Percentiles rank a stretch among this genome's conserved stretches.
Conservation (phyloP, 2,329 filamentous ascomycete species). For the Reticulascus tulasneorum region DNA sequence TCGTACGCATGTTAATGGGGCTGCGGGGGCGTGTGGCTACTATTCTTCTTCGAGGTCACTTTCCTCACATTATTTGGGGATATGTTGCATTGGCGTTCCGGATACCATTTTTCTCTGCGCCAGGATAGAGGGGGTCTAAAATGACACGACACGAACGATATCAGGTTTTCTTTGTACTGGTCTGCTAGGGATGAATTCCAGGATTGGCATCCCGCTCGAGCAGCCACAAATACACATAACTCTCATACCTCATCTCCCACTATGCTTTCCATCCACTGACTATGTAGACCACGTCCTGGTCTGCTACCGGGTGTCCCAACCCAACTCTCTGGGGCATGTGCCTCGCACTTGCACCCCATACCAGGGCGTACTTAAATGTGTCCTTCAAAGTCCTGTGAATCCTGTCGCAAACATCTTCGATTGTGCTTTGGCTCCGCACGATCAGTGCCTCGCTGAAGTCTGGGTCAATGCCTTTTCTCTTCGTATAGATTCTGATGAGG, state of each 20-base stretch:
- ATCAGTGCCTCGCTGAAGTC: slow-evolving; percentile 90
- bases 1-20: slow-evolving; percentile 8
- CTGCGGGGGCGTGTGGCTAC: slow-evolving; percentile 6
- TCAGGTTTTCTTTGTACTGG: slow-evolving; percentile 11
- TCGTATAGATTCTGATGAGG: slow-evolving; percentile 92
- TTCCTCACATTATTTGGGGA: slow-evolving; percentile 2
- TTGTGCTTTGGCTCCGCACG: slow-evolving; percentile 79
- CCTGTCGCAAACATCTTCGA: slow-evolving; percentile 96
- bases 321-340: slow-evolving; percentile 94
- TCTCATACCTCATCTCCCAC: background rate
- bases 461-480: slow-evolving; percentile 87
- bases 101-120: slow-evolving; percentile 9
- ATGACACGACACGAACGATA: slow-evolving; percentile 17
- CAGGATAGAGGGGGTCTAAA: slow-evolving; percentile 11
- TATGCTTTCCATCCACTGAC: slow-evolving; percentile 61
- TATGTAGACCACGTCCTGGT: slow-evolving; percentile 67
- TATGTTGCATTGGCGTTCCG: slow-evolving; percentile 12
- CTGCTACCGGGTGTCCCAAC: slow-evolving; percentile 70
- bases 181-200: slow-evolving; percentile 8
- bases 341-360: slow-evolving; percentile 94
- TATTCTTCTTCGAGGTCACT: slow-evolving; percentile 2
- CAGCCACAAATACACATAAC: slow-evolving; percentile 10
- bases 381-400: slow-evolving; percentile 95
- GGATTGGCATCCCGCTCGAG: slow-evolving; percentile 1
- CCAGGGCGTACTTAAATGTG: slow-evolving; percentile 96